These are phyloP conservation scores for Ceratocystis lukuohia DNA, from an alignment of 2,329 filamentous ascomycete species.

Conservation along the genomic window DNA sequence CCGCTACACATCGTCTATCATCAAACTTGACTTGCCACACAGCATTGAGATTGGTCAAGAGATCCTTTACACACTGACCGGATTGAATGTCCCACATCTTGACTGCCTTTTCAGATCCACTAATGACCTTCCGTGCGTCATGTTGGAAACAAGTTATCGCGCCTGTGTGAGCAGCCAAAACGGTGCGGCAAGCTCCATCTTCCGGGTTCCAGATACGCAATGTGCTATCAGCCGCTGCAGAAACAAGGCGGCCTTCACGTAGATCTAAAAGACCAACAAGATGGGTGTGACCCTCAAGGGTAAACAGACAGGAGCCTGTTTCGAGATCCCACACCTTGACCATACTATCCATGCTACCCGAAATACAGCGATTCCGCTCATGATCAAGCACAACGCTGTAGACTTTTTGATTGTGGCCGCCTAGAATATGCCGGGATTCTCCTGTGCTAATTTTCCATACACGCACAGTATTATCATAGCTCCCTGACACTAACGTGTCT, in stretches of 20 bases:
- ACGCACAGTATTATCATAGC: slow-evolving; percentile 87
- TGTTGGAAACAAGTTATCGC: slow-evolving; percentile 99
- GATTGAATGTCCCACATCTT: slow-evolving; percentile 98
- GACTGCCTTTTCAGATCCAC: slow-evolving; percentile 82
- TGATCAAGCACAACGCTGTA: slow-evolving; percentile 94
- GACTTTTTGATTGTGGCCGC: slow-evolving; percentile 83
- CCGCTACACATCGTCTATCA: slow-evolving; percentile 84
- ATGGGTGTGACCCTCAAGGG: slow-evolving; percentile 81
- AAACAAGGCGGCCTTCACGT: slow-evolving; percentile 78
- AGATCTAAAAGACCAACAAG: slow-evolving; percentile 87
- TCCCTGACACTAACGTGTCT: slow-evolving; percentile 92
- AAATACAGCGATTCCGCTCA: slow-evolving; percentile 86
- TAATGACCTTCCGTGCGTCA: slow-evolving; percentile 91
- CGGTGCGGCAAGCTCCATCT: slow-evolving; percentile 77
- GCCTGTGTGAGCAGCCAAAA: slow-evolving; percentile 82
- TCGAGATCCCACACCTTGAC: slow-evolving; percentile 97
- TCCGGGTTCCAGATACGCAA: slow-evolving; percentile 95
- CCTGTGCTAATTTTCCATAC: slow-evolving; percentile 98
- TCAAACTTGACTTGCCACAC: slow-evolving; percentile 99
- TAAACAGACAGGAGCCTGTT: slow-evolving; percentile 72
- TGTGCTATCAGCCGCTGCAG: slow-evolving; percentile 88
- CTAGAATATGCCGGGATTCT: slow-evolving; percentile 68
- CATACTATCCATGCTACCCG: slow-evolving; percentile 93
- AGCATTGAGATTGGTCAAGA: slow-evolving; percentile 85
- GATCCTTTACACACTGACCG: slow-evolving; percentile 82